These are phyloP conservation scores for Diaporthe nobilis DNA, from an alignment of 2,329 filamentous ascomycete species.

Conservation along the genomic window DNA sequence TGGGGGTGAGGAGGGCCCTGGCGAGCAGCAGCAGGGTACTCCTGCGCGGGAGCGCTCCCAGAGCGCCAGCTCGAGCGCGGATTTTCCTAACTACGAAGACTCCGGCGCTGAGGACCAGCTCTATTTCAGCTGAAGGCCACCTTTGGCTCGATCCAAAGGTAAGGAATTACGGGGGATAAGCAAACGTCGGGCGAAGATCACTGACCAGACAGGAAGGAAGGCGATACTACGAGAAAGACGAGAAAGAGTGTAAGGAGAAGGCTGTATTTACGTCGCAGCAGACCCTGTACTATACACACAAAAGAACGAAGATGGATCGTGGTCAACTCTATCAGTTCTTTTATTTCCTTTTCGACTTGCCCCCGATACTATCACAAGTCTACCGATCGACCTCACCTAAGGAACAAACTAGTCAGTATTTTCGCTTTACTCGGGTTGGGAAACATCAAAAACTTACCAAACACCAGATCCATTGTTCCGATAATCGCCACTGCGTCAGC, in stretches of 20 bases:
- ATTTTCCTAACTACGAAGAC: background rate
- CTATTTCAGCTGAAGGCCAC: background rate
- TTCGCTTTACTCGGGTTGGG: background rate
- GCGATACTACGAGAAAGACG: background rate
- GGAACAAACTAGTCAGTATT: constrained; percentile 51
- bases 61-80: background rate
- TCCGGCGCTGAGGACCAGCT: background rate
- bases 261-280: constrained; percentile 35
- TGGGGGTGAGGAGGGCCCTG: background rate
- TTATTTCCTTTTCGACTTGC: constrained; percentile 47
- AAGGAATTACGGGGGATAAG: background rate
- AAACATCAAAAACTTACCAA: constrained; percentile 71
- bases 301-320: constrained; percentile 28
- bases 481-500: constrained; percentile 98
- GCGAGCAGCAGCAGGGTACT: background rate
- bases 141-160: background rate
- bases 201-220: background rate
- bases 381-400: constrained; percentile 74
- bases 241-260: constrained; percentile 22
- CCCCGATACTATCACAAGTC: constrained; percentile 44
- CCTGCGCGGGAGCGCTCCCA: background rate
- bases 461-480: constrained; percentile 89
- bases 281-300: constrained; percentile 33
- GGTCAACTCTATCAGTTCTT: constrained; percentile 32
- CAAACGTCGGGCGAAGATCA: background rate